phyloP scores from a whole-genome alignment of 768 basidiomycete genomes.

The Thelephora aurantiotincta region DNA sequence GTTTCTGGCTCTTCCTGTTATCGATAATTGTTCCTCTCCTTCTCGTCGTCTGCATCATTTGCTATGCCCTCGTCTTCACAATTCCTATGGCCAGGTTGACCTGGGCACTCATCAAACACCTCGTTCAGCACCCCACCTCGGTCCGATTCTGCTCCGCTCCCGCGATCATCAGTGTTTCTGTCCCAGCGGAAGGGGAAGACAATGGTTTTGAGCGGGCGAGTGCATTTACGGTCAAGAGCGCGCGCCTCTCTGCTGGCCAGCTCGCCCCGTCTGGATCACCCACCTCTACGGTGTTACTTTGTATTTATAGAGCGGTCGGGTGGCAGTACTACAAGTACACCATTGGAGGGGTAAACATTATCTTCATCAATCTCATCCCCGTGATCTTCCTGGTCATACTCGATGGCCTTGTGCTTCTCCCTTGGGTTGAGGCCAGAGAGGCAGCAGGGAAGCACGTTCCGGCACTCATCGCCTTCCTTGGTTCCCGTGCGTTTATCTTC shows the following conservation, averaged over 20 bases:
- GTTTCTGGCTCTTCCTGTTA: conserved; percentile 72
- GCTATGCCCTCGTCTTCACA: conserved; percentile 92
- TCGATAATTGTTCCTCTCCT: conserved; percentile 79
- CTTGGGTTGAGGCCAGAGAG: conserved; percentile 48
- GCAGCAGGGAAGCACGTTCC: conserved; percentile 42
- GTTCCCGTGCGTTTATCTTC: conserved; percentile 72
- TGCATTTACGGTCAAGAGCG: conserved; percentile 28
- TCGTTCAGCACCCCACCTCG: conserved; percentile 63
- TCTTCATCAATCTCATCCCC: conserved; percentile 91
- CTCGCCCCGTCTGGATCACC: conserved; percentile 75
- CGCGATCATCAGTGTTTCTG: conserved; percentile 41
- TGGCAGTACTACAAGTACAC: conserved; percentile 98
- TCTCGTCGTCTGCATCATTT: conserved; percentile 74
- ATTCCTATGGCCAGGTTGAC: conserved; percentile 97
- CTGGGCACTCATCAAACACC: conserved; percentile 83
- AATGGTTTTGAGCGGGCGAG: conserved; percentile 9
- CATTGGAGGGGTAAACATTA: conserved; percentile 93
- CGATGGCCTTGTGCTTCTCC: conserved; percentile 74
- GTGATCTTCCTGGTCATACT: conserved; percentile 94
- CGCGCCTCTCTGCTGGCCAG: conserved; percentile 76
- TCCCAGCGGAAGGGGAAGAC: conserved; percentile 16
- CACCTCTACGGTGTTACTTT: conserved; percentile 79
- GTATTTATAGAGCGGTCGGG: conserved; percentile 86
- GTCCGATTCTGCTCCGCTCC: conserved; percentile 93
- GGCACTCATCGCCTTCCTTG: conserved; percentile 49